Base-by-base conservation (phyloP, 805 yeast genomes). In the Candida pseudofarinosa region DNA sequence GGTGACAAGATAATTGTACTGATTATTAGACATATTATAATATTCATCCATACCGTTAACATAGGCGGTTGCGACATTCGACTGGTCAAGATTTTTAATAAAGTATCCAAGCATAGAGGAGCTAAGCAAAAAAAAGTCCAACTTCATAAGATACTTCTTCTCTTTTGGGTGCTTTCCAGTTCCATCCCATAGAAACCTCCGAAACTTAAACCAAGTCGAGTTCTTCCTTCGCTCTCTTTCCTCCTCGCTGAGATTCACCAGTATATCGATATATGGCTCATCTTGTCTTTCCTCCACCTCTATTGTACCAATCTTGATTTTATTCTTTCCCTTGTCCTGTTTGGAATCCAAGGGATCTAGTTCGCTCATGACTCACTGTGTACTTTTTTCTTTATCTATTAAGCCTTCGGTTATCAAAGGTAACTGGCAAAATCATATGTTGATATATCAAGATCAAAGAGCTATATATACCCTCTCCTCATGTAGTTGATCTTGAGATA, bases 31-130 rank as follows among this genome's bases (percentile, higher is more conserved):
- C 71, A 74, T 67, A 18, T 53, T 44, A 45, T 65, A 70, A 50
- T 66, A 58, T 48, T 73, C 76, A 42, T 64, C 59, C 78, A 71
- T 60, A 8, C 78, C 79, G 46, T 70, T 72, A 33, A 73, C 64
- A 50, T 71, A 73, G 1, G 79, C 77, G 1, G 73, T 71, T 16
- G 67, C 61, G 20, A 73, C 53, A 50, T 74, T 73, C 30, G 53
- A 54, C 47, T 62, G 73, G 47, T 73, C 67, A 48, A 74, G 57
- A 26, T 64, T 69, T 54, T 73, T 74, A 49, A 71, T 65, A 50
- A 72, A 74, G 50, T 73, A 73, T 1, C 79, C 80, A 44, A 80
- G 59, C 57, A 80, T 74, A 0, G 83, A 69, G 49, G 79, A 78
- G 36, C 72, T 65, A n/a, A 80, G 69, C 39, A 84, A 61, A 28